Evolutionary conservation across 148 eudicot genomes (phyloP).

Genomic region (Nepenthes mirabilis): DNA sequence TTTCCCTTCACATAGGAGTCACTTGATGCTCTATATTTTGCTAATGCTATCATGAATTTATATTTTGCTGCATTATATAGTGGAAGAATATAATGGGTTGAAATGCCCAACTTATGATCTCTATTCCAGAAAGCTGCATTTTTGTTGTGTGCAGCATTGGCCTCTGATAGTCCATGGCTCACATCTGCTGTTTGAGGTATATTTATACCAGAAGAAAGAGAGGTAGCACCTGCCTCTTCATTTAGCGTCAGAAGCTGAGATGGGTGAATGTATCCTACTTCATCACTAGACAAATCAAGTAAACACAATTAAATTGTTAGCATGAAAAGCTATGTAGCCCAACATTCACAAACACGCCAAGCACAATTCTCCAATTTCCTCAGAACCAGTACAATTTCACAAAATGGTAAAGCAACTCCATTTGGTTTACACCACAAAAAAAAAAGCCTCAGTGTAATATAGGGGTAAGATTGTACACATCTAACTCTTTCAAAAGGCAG

Average conservation of each 20-base stretch:
- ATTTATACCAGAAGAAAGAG: conserved; percentile 8
- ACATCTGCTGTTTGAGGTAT: conserved; percentile 14
- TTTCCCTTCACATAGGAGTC: conserved; percentile 5
- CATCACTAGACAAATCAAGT: conserved; percentile 42
- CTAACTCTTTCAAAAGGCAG: no score
- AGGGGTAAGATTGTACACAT: not conserved
- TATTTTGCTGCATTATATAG: conserved; percentile 56
- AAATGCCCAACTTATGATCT: conserved; percentile 81
- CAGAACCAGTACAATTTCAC: no score
- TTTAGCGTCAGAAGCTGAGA: conserved; percentile 47
- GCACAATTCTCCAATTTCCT: no score
- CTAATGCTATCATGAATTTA: conserved; percentile 39
- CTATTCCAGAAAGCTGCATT: conserved; percentile 45
- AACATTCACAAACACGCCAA: no score
- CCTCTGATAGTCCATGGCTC: conserved; percentile 5
- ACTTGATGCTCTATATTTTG: conserved; percentile 23
- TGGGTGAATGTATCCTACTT: conserved; percentile 83
- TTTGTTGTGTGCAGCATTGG: conserved; percentile 9
- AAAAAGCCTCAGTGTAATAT: no score
- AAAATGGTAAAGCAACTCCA: no score
- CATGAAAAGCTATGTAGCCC: not conserved
- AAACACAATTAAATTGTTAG: conserved; percentile 3
- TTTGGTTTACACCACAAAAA: no score
- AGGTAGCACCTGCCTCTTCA: conserved; percentile 21
- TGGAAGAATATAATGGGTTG: conserved; percentile 47